These are phyloP conservation scores for Cynanchum wilfordii DNA, from an alignment of 257 asterid species.

Conservation along the genomic window DNA sequence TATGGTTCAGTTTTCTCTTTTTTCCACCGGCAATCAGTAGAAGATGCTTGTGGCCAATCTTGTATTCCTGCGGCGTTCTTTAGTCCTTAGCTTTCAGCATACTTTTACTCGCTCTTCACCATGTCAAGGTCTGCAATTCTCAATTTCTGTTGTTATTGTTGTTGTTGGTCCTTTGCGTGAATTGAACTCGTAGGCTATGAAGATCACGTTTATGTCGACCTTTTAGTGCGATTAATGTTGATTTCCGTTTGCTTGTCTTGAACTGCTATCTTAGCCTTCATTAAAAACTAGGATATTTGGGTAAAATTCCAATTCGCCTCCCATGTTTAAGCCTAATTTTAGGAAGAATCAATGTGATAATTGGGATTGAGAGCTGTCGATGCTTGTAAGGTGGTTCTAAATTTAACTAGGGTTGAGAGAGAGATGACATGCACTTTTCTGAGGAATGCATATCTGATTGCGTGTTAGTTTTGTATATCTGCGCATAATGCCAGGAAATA, in stretches of 20 bases:
- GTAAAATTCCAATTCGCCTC: too few relatives aligned
- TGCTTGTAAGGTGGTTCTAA: too few relatives aligned
- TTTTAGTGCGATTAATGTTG: too few relatives aligned
- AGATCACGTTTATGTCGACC: background rate
- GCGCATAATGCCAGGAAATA: background rate
- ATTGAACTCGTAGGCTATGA: background rate
- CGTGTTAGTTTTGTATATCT: background rate
- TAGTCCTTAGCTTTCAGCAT: background rate
- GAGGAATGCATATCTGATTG: background rate
- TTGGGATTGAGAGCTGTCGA: too few relatives aligned
- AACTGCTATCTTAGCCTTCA: too few relatives aligned
- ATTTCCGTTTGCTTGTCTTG: too few relatives aligned
- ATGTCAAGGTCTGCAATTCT: constrained; percentile 9
- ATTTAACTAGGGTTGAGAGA: too few relatives aligned
- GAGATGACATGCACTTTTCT: too few relatives aligned
- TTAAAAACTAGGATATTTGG: too few relatives aligned
- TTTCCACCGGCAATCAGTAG: background rate
- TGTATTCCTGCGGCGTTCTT: background rate
- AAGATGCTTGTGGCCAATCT: constrained; percentile 23
- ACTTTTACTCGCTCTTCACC: constrained; percentile 3
- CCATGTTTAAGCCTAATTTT: too few relatives aligned
- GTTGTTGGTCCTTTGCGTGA: background rate
- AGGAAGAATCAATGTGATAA: too few relatives aligned
- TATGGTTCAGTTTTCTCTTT: constrained; percentile 6
- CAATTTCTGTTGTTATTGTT: background rate